Conservation (phyloP, 2,329 filamentous ascomycete genomes). For the Kalmusia sp. region DNA sequence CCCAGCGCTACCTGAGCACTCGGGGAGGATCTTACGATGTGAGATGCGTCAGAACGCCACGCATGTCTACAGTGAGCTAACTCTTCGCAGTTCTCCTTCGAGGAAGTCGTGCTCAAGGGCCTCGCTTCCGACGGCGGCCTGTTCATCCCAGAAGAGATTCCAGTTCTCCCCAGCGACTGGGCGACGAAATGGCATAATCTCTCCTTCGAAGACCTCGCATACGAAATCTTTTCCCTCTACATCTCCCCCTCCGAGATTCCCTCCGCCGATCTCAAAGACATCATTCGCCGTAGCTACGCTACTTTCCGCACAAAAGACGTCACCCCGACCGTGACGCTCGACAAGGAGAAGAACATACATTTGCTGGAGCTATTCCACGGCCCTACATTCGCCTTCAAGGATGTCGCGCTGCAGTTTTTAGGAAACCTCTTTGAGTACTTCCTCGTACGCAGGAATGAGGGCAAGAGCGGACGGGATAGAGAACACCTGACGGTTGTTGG, state of each 20-base stretch:
- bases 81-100: slow-evolving; percentile 77
- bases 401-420: slow-evolving; percentile 90
- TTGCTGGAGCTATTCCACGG: slow-evolving; percentile 96
- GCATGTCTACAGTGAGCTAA: slow-evolving; percentile 19
- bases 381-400: slow-evolving; percentile 91
- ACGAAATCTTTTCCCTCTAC: slow-evolving; percentile 85
- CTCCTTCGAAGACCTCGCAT: slow-evolving; percentile 81
- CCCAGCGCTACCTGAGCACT: slow-evolving; percentile 69
- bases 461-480: slow-evolving; percentile 71
- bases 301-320: slow-evolving; percentile 84
- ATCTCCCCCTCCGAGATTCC: slow-evolving; percentile 87
- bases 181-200: slow-evolving; percentile 76
- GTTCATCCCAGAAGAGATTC: slow-evolving; percentile 86
- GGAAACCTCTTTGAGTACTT: slow-evolving; percentile 97
- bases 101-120: slow-evolving; percentile 88
- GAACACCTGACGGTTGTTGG: slow-evolving; percentile 51
- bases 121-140: slow-evolving; percentile 86
- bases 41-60: slow-evolving; percentile 29
- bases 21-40: slow-evolving; percentile 69
- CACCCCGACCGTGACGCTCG: slow-evolving; percentile 79
- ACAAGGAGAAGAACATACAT: slow-evolving; percentile 75
- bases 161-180: slow-evolving; percentile 68
- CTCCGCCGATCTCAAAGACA: slow-evolving; percentile 76
- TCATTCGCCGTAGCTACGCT: slow-evolving; percentile 85
- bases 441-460: slow-evolving; percentile 74